Base-by-base conservation (phyloP, 306 rosid species). In the Acacia melanoxylon region DNA sequence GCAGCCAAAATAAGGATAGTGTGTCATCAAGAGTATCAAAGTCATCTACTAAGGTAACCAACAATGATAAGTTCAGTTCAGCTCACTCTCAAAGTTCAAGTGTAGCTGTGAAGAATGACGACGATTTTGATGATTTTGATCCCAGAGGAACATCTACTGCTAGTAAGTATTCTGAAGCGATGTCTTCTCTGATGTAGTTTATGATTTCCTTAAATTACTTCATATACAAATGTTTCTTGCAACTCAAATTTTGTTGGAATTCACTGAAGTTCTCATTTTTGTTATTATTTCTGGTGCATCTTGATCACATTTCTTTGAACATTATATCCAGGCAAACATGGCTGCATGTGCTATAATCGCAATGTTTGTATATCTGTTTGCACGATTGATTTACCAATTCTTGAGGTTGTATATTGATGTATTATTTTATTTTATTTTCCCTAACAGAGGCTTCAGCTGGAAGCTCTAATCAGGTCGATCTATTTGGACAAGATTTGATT, bases 41-140 rank as follows among this genome's bases (percentile, higher is more conserved):
- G 85, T 82, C 90, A 76, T 83, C 95, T 68, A 81, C 85, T 63
- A 88, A 86, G 68, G 83, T 89, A 73, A 82, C 82, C 11, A 89
- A 79, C 79, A 73, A 79, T 66, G 91, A 88, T 65, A 83, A 78
- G 56, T 85, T 88, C 68, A 59, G 80, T 80, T 81, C 93, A 78
- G 85, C 80, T 81, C 76, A 88, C 82, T 79, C 90, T 72, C 93
- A 91, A 77, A 86, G 87, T 48, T 45, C 92, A 58, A 83, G 77
- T 74, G 84, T 66, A 78, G 84, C 85, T 67, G 82, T 81, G 56
- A 89, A 81, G 59, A 82, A 77, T 56, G 74, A 85, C 1, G 94
- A 93, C 44, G 97, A 92, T 78, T 96, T 96, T 89, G 97, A 96
- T 87, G 97, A 93, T 78, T 96, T 96, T 90, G 97, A 96, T 87